Evolutionary conservation across 805 yeast genomes (phyloP), one percentile per base, ranked within the genome.

Genomic region (Wickerhamiella occidentalis): DNA sequence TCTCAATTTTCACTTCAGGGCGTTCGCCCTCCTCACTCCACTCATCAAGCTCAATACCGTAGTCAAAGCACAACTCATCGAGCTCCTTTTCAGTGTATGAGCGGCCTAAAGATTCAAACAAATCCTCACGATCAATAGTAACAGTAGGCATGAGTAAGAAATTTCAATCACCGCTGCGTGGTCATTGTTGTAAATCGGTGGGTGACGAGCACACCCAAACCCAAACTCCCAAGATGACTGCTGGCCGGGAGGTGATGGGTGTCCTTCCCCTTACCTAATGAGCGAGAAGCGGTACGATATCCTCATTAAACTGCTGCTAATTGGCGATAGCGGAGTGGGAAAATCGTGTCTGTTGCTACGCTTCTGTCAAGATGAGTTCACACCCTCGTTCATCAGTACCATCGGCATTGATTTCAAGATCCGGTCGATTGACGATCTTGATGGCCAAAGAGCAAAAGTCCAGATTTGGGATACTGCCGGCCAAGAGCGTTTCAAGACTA

Each of bases 391-490:
- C 68, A 92, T 92, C 69, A 87, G 97, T 52, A 92, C 98, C 44
- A 92, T 92, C 61, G 98, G 98, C 49, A 92, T 92, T 61, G 98
- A 92, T 67, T 92, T 92, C 76, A 92, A 92, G 72, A 90, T 92
- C 65, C 82, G 96, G 69, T 88, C 96, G 25, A 85, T 88, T 58
- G 48, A 45, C 19, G 96, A 90, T 59, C 76, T 88, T 56, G 90
- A 90, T 55, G 96, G 95, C 48, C 84, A 85, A 68, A 82, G 82
- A 56, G 84, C 92, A 68, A 92, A 92, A 70, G 76, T 90, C 64
- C 98, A 92, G 67, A 84, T 90, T 40, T 90, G 98, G 98, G 98
- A 90, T 66, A 90, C 98, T 51, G 98, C 98, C 17, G 98, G 98
- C 47, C 98, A 90, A 73, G 98, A 90, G 69, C 75, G 97, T 59